These are phyloP conservation scores for Tylopilus felleus DNA, from an alignment of 768 basidiomycete species.

Conservation along the genomic window DNA sequence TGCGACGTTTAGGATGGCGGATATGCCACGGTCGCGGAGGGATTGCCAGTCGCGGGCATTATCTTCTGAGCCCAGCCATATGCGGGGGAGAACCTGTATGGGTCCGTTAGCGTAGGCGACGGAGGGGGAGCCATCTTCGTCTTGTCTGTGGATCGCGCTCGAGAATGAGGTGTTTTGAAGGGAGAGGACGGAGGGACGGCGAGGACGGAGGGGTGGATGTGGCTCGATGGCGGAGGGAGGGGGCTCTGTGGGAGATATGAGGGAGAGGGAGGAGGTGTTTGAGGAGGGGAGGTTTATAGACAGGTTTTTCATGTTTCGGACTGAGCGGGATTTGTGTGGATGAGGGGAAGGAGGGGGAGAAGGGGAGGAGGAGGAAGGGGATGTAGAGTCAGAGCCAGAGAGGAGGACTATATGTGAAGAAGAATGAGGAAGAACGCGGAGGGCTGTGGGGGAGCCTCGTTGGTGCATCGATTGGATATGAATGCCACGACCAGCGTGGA, in stretches of 20 bases:
- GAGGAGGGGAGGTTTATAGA: slow-evolving; percentile 57
- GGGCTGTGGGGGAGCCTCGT: slow-evolving; percentile 36
- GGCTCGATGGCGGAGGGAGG: slow-evolving; percentile 23
- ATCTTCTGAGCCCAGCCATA: slow-evolving; percentile 92
- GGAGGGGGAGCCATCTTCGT: slow-evolving; percentile 57
- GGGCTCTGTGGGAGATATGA: slow-evolving; percentile 32
- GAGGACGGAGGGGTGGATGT: slow-evolving; percentile 37
- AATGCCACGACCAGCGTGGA: slow-evolving; percentile 37
- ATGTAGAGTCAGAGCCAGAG: too few species aligned
- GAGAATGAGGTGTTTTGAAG: slow-evolving; percentile 53
- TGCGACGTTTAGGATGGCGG: slow-evolving; percentile 85
- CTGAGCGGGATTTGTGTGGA: neutral
- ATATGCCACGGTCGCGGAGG: slow-evolving; percentile 69
- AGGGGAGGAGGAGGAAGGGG: neutral
- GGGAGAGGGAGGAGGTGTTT: neutral
- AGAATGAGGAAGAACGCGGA: slow-evolving; percentile 48
- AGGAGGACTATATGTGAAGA: slow-evolving; percentile 36
- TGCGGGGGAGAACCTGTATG: slow-evolving; percentile 75
- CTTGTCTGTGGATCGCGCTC: slow-evolving; percentile 57
- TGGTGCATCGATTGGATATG: slow-evolving; percentile 28
- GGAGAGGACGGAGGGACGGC: slow-evolving; percentile 71
- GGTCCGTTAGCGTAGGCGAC: slow-evolving; percentile 80
- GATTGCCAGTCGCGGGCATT: slow-evolving; percentile 80
- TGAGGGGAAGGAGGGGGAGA: neutral
- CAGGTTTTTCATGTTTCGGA: slow-evolving; percentile 72